Base-by-base conservation (phyloP, 768 basidiomycete species). In the Mycena vitilis region DNA sequence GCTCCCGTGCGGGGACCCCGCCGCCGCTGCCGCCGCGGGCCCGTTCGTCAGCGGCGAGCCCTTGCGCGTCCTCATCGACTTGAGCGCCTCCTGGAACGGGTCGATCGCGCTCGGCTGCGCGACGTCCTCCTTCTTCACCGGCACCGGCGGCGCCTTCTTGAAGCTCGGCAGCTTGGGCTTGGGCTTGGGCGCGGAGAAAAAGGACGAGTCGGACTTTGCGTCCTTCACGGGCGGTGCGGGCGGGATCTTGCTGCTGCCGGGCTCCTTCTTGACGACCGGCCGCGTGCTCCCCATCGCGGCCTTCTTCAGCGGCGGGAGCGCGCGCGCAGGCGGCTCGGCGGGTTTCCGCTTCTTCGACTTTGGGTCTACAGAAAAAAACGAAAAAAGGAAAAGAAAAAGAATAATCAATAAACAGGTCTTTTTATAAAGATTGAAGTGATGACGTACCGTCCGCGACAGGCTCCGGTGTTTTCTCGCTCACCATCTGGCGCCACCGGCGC, bases 141-240 rank as follows among this genome's bases (percentile, higher is more conserved):
- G 59, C 11, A 79, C 71, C 8, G 80, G 79, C 0, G 88, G 86
- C 13, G 89, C 91, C 78, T 95, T 95, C 82, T 91, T 95, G 84
- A 95, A 95, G 63, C 87, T 93, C 13, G 94, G 94, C 23, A 95
- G 82, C 78, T 92, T 93, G 37, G 91, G 88, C 75, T 94, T 95
- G 22, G 90, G 87, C 76, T 95, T 95, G 7, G 93, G 92, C 47
- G 91, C 91, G 61, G 94, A 95, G 79, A 95, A 95, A 79, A 95
- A 95, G 2, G 92, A 94, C 54, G 91, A 91, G 78, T 95, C 94
- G 15, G 92, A 90, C 81, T 94, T 92, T 20, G 92, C 91, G 71
- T 92, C 92, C 76, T 94, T 93, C 64, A 88, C 84, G 4, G 82
- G 75, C 1, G 79, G 77, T 0, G 79, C 68, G 5, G 74, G 60